phyloP scores from a whole-genome alignment of 148 eudicot genomes.

The Rhododendron kiyosumense region DNA sequence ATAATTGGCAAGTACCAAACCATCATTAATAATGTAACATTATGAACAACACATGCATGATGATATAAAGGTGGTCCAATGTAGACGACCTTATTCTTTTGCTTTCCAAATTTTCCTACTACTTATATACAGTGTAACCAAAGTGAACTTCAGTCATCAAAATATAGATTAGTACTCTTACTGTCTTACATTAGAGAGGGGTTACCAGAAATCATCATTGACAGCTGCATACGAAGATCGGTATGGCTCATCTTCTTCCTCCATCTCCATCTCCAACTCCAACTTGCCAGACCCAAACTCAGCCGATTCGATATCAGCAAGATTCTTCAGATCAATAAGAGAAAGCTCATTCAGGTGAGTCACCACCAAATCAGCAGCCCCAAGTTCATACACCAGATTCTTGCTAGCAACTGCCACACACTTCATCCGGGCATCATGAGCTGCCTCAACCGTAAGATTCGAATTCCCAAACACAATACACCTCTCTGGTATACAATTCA shows the following conservation, averaged over 20 bases:
- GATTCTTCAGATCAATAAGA: constrained; percentile 76
- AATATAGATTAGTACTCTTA: constrained; percentile 24
- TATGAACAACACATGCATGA: constrained; percentile 37
- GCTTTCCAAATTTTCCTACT: constrained; percentile 13
- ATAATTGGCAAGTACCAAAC: not conserved
- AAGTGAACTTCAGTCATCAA: constrained; percentile 16
- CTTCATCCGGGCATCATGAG: constrained; percentile 92
- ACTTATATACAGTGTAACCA: constrained; percentile 36
- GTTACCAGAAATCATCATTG: constrained; percentile 69
- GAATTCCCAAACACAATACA: constrained; percentile 96
- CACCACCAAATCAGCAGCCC: constrained; percentile 91
- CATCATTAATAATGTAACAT: not conserved
- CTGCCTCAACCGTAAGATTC: constrained; percentile 84
- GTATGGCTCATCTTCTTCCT: constrained; percentile 42
- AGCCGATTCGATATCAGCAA: constrained; percentile 60
- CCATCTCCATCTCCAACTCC: constrained; percentile 83
- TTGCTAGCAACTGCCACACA: constrained; percentile 98
- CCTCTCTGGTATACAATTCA: constrained; percentile 74
- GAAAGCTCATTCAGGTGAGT: constrained; percentile 77
- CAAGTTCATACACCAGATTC: constrained; percentile 88
- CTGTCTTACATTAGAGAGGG: constrained; percentile 25
- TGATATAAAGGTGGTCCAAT: constrained; percentile 36
- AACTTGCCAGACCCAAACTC: constrained; percentile 58
- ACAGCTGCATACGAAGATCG: constrained; percentile 37
- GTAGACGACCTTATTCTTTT: constrained; percentile 23